Evolutionary conservation across 306 rosid genomes (phyloP), one percentile per base, ranked within the genome.

Genomic region (Pyrus pyrifolia): DNA sequence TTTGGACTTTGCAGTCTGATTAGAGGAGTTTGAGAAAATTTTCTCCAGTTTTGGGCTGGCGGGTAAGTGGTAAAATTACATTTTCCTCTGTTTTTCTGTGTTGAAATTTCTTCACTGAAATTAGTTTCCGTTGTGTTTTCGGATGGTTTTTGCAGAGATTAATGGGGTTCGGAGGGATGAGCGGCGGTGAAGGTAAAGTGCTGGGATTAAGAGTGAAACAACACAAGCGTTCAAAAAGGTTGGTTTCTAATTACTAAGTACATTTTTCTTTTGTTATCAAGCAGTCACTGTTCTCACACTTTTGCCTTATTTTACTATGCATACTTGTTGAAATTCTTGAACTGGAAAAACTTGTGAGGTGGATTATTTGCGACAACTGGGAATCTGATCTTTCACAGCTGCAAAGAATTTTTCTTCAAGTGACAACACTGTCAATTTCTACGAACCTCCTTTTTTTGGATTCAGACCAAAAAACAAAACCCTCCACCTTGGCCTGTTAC

Each of bases 201-300:
- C 65, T 84, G 53, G 91, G 87, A 68, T 83, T 89, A 75, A 85
- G 78, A 81, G 84, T 89, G 69, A 83, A 81, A 73, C 79, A 76
- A 52, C 98, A 84, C 85, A 92, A 80, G 75, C 97, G 97, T 80
- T 95, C 96, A 33, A 84, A 80, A 85, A 95, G 99, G 97, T 44
- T 0, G 4, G 4, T 44, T 18, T 84, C 70, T 65, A 29, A 68
- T 76, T 81, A 40, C 45, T 27, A 8, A 49, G 63, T 71, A 10
- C 52, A 38, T 27, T 82, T 83, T 75, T 0, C 15, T 79, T 84
- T 83, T 53, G 75, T 83, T 74, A 46, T 11, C 70, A 80, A 44
- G 77, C 30, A 72, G 79, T 76, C 74, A 75, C 65, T 70, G 21
- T 80, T 53, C 70, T 70, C 67, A 35, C 65, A n/a, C 14, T 13